Conservation (phyloP, 768 basidiomycete genomes). For the Chalciporus sphaerocephalus region DNA sequence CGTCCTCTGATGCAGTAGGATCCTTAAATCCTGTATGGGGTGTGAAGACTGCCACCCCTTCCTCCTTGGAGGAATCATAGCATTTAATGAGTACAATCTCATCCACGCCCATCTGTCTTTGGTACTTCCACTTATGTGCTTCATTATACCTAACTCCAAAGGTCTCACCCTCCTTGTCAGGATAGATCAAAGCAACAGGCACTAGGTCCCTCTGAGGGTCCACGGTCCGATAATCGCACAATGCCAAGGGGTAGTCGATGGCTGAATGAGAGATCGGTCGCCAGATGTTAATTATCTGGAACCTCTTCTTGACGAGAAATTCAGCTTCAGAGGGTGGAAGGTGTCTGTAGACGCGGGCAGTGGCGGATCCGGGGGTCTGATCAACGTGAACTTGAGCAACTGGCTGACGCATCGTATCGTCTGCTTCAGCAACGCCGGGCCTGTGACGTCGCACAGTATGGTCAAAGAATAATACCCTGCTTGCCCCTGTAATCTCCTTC, state of each 20-base stretch:
- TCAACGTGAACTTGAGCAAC: slow-evolving; percentile 42
- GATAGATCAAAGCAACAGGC: slow-evolving; percentile 36
- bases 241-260: slow-evolving; percentile 44
- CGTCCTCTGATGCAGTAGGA: slow-evolving; percentile 29
- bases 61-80: slow-evolving; percentile 33
- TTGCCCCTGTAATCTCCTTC: slow-evolving; percentile 38
- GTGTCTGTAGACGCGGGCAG: slow-evolving; percentile 41
- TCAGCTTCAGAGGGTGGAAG: slow-evolving; percentile 39
- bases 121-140: slow-evolving; percentile 43
- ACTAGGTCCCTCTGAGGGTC: slow-evolving; percentile 36
- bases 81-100: slow-evolving; percentile 48
- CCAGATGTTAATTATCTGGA: slow-evolving; percentile 55
- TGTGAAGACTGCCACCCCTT: slow-evolving; percentile 28
- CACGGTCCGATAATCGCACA: slow-evolving; percentile 45
- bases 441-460: slow-evolving; percentile 43
- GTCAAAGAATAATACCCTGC: slow-evolving; percentile 38
- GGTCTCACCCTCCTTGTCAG: slow-evolving; percentile 44
- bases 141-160: slow-evolving; percentile 36
- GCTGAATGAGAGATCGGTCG: slow-evolving; percentile 45
- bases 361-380: slow-evolving; percentile 39
- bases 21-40: slow-evolving; percentile 36
- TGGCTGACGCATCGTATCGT: slow-evolving; percentile 41
- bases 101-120: slow-evolving; percentile 39
- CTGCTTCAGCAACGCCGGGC: slow-evolving; percentile 35
- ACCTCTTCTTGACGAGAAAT: slow-evolving; percentile 39